Base-by-base conservation (phyloP, 2,329 filamentous ascomycete species). In the Daldinia eschscholtzii region DNA sequence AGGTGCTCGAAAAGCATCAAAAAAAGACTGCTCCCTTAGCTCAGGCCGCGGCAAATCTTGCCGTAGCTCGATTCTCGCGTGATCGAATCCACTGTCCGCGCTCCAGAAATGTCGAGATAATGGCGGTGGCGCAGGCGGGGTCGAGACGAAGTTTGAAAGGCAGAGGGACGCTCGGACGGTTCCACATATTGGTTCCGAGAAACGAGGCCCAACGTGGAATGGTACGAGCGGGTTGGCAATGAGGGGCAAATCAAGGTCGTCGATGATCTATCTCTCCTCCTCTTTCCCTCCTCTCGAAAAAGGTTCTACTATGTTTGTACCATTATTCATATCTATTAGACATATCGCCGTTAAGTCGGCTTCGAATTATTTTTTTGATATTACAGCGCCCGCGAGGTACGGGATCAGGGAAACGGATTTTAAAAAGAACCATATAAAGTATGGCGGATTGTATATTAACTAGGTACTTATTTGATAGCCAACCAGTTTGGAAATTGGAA, bases 101-200 rank as follows among this genome's bases (percentile, higher is more conserved):
- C 52, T 55, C 52, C 33, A 55, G 52, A 26, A 55, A 35, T 55
- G 33, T 55, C 6, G 52, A 55, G 52, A 55, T 37, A 55, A 55
- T n/a, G 30, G 33, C 52, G 33, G 30, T 55, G 33, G 52, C 30
- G 52, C 52, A 35, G 52, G 33, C 33, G 30, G 52, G 52, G 33
- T 35, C 52, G 52, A 55, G 37, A 23, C 46, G 33, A 37, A 37
- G 52, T 39, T 55, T 7, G n/a, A 37, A 55, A 10, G 52, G 30
- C 33, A 35, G 33, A 35, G 2, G 10, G n/a, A 55, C 52, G 18
- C 30, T 55, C 18, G 18, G 52, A 37, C 52, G 18, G 23, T 55
- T 30, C 52, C 30, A 55, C 33, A 35, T 26, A 35, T 37, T 33
- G n/a, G 41, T 42, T 20, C 41, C 41, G n/a, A 33, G 26, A 33